Percentiles rank a stretch among this genome's conserved stretches.
These are phyloP conservation scores for Sherardia arvensis DNA, from an alignment of 257 asterid species.

Conservation along the genomic window DNA sequence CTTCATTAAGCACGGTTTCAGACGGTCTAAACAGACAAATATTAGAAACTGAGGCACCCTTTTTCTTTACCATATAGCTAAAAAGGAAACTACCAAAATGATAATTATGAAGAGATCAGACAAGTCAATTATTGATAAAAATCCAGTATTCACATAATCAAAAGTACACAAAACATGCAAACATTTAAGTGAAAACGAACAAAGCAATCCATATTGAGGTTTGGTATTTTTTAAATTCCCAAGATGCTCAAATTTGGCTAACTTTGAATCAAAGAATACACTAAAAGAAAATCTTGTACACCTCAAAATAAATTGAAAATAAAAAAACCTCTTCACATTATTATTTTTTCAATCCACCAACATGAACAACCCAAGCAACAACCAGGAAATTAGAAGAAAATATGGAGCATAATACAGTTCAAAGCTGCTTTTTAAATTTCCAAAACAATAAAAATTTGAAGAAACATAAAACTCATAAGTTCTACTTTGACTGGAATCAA, in stretches of 20 bases:
- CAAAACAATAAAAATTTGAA: too few relatives aligned
- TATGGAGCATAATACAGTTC: constrained; percentile 37
- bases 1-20: not conserved
- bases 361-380: constrained; percentile 70
- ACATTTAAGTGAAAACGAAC: not conserved
- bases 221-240: not conserved
- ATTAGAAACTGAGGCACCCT: not conserved
- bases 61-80: not conserved
- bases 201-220: not conserved
- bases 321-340: constrained; percentile 60
- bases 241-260: not conserved
- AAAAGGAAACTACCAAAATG: not conserved
- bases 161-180: not conserved
- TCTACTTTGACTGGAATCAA: not conserved
- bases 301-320: not conserved
- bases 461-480: not conserved
- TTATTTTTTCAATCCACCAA: constrained; percentile 94
- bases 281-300: not conserved
- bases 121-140: too few relatives aligned
- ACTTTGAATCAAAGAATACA: not conserved
- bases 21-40: not conserved
- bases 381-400: constrained; percentile 56
- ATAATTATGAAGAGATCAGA: not conserved
- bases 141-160: too few relatives aligned
- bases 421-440: not conserved